phyloP scores from a whole-genome alignment of 1,284 basidiomycete species.

The Pisolithus thermaeus region DNA sequence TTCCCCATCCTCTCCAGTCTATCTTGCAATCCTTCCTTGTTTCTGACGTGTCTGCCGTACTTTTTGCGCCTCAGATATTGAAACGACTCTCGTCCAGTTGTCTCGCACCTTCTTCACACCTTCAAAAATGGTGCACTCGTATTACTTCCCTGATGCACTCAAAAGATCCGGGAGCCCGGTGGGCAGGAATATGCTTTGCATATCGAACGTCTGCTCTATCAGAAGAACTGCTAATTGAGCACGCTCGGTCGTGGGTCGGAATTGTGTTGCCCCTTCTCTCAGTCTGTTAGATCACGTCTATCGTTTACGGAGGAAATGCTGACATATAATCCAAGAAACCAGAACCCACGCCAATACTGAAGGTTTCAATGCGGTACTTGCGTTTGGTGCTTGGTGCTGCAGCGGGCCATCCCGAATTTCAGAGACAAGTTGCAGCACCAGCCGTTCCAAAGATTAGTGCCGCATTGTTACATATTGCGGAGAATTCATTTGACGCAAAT shows the following conservation, averaged over 20 bases:
- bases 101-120: conserved; percentile 56
- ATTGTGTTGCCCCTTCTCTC: conserved; percentile 58
- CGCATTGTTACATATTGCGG: conserved; percentile 49
- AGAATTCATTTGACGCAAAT: conserved; percentile 45
- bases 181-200: conserved; percentile 72
- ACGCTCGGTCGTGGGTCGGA: conserved; percentile 64
- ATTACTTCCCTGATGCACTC: conserved; percentile 68
- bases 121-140: conserved; percentile 66
- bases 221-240: conserved; percentile 56
- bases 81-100: conserved; percentile 43
- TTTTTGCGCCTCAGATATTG: conserved; percentile 54
- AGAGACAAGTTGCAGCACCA: conserved; percentile 66
- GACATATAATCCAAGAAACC: conserved; percentile 46
- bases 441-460: conserved; percentile 64
- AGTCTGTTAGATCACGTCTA: conserved; percentile 41
- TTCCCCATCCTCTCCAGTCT: conserved; percentile 50
- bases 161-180: conserved; percentile 63
- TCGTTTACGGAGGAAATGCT: conserved; percentile 16
- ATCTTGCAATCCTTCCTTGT: conserved; percentile 65
- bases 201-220: conserved; percentile 55
- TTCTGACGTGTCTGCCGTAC: conserved; percentile 54
- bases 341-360: conserved; percentile 53
- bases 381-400: conserved; percentile 52
- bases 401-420: conserved; percentile 61
- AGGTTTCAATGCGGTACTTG: conserved; percentile 57